Evolutionary conservation across 495 filamentous ascomycete genomes (phyloP).

Genomic region (Penicillium tannophilum): DNA sequence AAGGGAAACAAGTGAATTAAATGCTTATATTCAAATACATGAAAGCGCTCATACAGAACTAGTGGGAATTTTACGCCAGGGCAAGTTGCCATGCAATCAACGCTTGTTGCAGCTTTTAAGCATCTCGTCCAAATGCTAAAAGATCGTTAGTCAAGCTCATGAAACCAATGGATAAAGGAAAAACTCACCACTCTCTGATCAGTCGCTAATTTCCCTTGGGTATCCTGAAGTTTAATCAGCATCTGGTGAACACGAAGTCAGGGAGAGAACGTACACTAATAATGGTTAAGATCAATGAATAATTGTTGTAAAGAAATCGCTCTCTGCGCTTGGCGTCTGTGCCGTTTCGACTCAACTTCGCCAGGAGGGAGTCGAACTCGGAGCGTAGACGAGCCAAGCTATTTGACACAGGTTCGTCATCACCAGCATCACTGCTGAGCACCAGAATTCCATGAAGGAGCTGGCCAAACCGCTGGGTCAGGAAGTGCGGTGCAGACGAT

Average conservation of each 20-base stretch:
- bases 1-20: neutral
- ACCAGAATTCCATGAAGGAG: conserved; percentile 81
- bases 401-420: conserved; percentile 87
- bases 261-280: conserved; percentile 58
- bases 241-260: neutral
- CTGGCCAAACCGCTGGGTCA: conserved; percentile 91
- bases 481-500: conserved; percentile 84
- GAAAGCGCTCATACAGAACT: neutral
- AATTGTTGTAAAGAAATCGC: conserved; percentile 92
- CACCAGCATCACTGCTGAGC: conserved; percentile 81
- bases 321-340: conserved; percentile 78
- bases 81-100: conserved; percentile 17
- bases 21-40: neutral
- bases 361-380: conserved; percentile 78
- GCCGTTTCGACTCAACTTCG: conserved; percentile 65
- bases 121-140: conserved; percentile 47
- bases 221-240: conserved; percentile 54
- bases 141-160: neutral
- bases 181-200: conserved; percentile 64
- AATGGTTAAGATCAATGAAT: conserved; percentile 87
- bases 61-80: conserved; percentile 1
- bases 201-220: conserved; percentile 72
- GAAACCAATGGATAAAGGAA: neutral
- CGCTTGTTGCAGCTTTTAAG: conserved; percentile 46
- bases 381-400: conserved; percentile 73